Base-by-base conservation (phyloP, 1,284 basidiomycete genomes). In the Mycosarcoma mackinlayi region DNA sequence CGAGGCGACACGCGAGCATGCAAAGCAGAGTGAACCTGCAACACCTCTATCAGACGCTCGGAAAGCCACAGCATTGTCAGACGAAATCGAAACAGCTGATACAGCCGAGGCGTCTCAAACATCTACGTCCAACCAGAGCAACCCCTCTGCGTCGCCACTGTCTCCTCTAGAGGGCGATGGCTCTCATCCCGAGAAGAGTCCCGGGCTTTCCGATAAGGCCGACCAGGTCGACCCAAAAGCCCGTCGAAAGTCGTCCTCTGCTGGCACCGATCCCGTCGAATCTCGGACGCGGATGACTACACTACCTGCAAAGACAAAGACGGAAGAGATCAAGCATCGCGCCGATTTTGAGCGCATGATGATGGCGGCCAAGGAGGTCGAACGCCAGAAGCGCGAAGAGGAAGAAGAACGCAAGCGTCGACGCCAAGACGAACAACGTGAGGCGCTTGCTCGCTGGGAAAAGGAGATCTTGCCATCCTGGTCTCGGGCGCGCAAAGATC, bases 321-420 rank as follows among this genome's bases (percentile, higher is more conserved):
- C 87, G 47, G 94, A 96, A 83, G 93, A 96, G 80, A 84, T 87
- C 56, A 91, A 89, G 69, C 93, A 97, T 84, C 85, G 93, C 79
- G 88, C 90, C 25, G 91, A 91, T 78, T 97, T 93, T 92, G 89
- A 93, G 79, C 84, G 86, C 38, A 95, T 97, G 92, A 97, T 97
- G 94, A 88, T 88, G 77, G 44, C 31, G 18, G 71, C 69, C 13
- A 77, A 77, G 35, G 61, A 65, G 10, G 33, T 30, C 3, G 77
- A 80, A 47, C 58, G 54, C 14, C 74, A 73, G 37, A 62, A 61
- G 49, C 57, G 56, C 14, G 63, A 72, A 13, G 73, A 78, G 30
- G 71, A 63, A 24, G 55, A 69, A 21, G 65, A 68, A 24, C 54
- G 62, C 4, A 65, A 65, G 28, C 46, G 60, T 3, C 37, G 57